Conservation (phyloP, 2,329 filamentous ascomycete species). For the Plenodomus lindquistii region DNA sequence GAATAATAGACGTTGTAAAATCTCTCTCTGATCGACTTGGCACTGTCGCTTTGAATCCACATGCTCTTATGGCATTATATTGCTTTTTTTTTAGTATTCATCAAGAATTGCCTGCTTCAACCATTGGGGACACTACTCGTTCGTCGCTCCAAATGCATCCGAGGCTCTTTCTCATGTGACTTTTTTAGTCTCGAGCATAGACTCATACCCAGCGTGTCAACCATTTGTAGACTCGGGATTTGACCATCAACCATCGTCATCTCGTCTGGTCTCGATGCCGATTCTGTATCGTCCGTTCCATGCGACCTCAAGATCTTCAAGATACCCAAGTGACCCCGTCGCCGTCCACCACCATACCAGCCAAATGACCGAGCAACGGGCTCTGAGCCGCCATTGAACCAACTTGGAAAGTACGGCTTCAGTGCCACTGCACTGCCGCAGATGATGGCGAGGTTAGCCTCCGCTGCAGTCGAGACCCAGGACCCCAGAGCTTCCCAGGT, state of each 20-base stretch:
- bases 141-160: background rate
- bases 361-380: constrained; percentile 5
- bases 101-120: background rate
- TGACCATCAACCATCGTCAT: background rate
- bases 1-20: too few relatives aligned
- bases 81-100: background rate
- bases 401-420: constrained; percentile 7
- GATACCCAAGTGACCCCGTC: background rate
- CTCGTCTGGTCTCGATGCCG: background rate
- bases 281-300: background rate
- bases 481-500: constrained; percentile 11
- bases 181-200: background rate
- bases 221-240: background rate
- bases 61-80: too few relatives aligned
- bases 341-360: constrained; percentile 4
- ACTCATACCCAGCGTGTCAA: background rate
- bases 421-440: constrained; percentile 12
- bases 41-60: too few relatives aligned
- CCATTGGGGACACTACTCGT: background rate
- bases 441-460: constrained; percentile 13
- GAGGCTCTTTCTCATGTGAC: background rate
- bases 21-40: too few relatives aligned
- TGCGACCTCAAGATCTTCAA: background rate
- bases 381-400: constrained; percentile 2
- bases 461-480: constrained; percentile 9